Evolutionary conservation across 495 filamentous ascomycete species (phyloP).

Genomic region (Aspergillus avenaceus): DNA sequence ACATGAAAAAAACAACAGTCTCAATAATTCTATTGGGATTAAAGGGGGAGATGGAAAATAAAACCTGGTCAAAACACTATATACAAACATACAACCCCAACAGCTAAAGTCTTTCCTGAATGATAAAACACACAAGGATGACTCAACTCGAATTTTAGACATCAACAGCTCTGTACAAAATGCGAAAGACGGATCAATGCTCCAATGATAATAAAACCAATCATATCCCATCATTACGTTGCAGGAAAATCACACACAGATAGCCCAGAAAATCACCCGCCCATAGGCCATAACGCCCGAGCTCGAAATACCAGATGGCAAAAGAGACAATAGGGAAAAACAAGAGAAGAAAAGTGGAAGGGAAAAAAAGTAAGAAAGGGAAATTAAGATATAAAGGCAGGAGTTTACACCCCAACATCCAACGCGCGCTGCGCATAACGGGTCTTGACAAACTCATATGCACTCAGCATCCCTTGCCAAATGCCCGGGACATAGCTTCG

Average conservation of each 20-base stretch:
- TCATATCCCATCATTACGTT: slow-evolving; percentile 42
- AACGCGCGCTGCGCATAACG: slow-evolving; percentile 41
- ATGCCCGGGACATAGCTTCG: slow-evolving; percentile 55
- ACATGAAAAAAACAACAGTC: background rate
- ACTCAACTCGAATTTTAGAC: background rate
- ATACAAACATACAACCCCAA: too few relatives aligned
- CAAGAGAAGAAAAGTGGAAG: background rate
- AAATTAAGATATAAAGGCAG: slow-evolving; percentile 13
- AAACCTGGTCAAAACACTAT: too few relatives aligned
- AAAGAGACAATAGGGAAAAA: slow-evolving; percentile 8
- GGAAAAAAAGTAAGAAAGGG: slow-evolving; percentile 11
- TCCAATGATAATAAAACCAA: slow-evolving; percentile 15
- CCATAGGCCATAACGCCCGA: slow-evolving; percentile 23
- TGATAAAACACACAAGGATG: slow-evolving; percentile 2
- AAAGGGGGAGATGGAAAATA: too few relatives aligned
- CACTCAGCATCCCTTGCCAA: slow-evolving; percentile 42
- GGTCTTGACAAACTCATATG: slow-evolving; percentile 41
- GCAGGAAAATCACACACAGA: slow-evolving; percentile 21
- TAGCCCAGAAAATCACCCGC: slow-evolving; percentile 13
- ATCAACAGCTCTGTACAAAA: slow-evolving; percentile 9
- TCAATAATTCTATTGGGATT: background rate
- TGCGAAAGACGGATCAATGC: slow-evolving; percentile 1
- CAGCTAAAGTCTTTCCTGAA: too few relatives aligned
- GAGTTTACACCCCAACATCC: slow-evolving; percentile 29
- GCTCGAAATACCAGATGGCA: slow-evolving; percentile 14